These are phyloP conservation scores for Yamadazyma endophytica DNA, from an alignment of 805 yeast species.

Conservation along the genomic window DNA sequence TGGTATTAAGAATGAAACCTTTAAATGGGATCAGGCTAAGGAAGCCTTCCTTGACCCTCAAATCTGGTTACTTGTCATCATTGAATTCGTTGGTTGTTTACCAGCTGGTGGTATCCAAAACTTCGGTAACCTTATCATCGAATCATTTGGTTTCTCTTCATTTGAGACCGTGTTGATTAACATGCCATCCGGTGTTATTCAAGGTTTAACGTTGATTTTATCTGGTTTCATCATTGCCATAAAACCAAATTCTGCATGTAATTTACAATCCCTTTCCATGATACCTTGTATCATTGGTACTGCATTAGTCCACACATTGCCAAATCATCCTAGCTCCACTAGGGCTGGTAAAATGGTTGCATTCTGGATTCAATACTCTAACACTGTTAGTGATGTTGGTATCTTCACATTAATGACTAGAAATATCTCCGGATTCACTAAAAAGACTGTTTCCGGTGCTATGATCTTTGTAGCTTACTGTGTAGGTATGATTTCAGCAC, in stretches of 20 bases:
- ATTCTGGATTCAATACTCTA: constrained; percentile 25
- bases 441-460: constrained; percentile 3
- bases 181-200: constrained; percentile 1
- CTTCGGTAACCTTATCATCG: constrained; percentile 1
- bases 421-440: constrained; percentile 4
- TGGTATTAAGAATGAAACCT: constrained; percentile 35
- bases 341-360: constrained; percentile 20
- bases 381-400: constrained; percentile 14
- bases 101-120: constrained; percentile 1
- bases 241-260: constrained; percentile 2
- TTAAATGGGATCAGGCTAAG: constrained; percentile 30
- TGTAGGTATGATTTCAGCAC: constrained; percentile 5
- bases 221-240: constrained; percentile 1
- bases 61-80: neutral
- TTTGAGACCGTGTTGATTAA: neutral
- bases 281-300: constrained; percentile 8
- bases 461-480: constrained; percentile 3
- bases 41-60: constrained; percentile 25
- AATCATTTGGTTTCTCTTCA: constrained; percentile 1
- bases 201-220: constrained; percentile 1
- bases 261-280: constrained; percentile 7
- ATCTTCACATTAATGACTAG: constrained; percentile 4
- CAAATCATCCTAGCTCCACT: constrained; percentile 3
- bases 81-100: constrained; percentile 1
- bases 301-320: constrained; percentile 1